These are phyloP conservation scores for Ceratorhiza oryzae-sativae DNA, from an alignment of 1,284 basidiomycete genomes.

Conservation along the genomic window DNA sequence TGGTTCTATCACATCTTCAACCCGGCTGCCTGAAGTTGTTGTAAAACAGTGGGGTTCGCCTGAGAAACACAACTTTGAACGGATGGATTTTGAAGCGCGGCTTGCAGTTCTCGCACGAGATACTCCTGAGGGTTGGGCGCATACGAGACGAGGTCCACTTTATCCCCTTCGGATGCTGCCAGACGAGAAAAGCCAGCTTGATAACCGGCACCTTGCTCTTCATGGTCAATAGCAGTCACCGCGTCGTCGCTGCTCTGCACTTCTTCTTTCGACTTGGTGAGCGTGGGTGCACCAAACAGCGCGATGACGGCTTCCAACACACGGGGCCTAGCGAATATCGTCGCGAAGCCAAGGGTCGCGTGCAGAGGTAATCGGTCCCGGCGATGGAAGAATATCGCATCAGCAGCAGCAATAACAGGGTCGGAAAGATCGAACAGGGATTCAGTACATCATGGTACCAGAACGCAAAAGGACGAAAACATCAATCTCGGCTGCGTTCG, in stretches of 20 bases:
- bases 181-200: constrained; percentile 92
- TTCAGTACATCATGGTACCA: background rate
- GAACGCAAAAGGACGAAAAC: background rate
- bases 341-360: background rate
- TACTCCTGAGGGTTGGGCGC: constrained; percentile 43
- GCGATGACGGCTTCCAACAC: constrained; percentile 17
- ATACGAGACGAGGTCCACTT: constrained; percentile 53
- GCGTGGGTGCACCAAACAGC: constrained; percentile 14
- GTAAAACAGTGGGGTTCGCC: background rate
- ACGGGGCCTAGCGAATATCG: background rate
- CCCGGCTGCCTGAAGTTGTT: constrained; percentile 2
- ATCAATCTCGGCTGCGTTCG: constrained; percentile 2
- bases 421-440: background rate
- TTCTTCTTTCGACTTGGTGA: constrained; percentile 25
- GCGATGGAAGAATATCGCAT: constrained; percentile 1
- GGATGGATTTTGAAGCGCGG: constrained; percentile 4
- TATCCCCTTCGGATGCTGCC: constrained; percentile 69
- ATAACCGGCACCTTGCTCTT: constrained; percentile 89
- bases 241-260: constrained; percentile 55
- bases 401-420: constrained; percentile 2
- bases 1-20: constrained; percentile 1
- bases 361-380: constrained; percentile 7
- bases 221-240: constrained; percentile 82
- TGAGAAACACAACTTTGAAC: constrained; percentile 1
- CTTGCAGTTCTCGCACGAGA: constrained; percentile 2